Percentiles rank a stretch among this genome's conserved stretches.
These are phyloP conservation scores for Monosporascus sp. DNA, from an alignment of 2,329 filamentous ascomycete genomes.

Conservation along the genomic window DNA sequence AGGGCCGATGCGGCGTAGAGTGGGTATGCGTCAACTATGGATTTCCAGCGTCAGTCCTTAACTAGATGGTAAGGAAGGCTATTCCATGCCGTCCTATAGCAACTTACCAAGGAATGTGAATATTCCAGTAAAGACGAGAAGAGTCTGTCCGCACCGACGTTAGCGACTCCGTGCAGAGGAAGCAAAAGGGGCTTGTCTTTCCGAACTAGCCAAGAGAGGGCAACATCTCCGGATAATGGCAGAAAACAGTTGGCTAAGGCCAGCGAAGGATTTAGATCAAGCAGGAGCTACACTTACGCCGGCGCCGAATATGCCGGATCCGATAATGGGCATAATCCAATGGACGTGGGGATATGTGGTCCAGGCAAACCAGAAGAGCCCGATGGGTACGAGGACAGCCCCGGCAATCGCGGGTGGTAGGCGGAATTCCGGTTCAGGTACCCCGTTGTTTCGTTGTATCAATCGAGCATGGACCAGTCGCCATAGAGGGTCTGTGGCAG, in stretches of 20 bases:
- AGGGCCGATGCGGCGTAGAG: constrained; percentile 71
- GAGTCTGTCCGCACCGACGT: constrained; percentile 43
- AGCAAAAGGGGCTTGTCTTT: too few species aligned
- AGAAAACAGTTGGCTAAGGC: too few species aligned
- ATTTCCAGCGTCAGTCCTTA: constrained; percentile 5
- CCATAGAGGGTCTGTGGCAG: constrained; percentile 63
- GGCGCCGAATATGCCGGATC: constrained; percentile 63
- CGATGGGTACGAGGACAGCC: constrained; percentile 70
- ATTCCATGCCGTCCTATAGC: neutral
- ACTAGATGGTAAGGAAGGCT: neutral
- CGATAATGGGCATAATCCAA: constrained; percentile 73
- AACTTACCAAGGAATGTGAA: constrained; percentile 78
- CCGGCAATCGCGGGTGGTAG: constrained; percentile 72
- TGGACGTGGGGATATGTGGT: constrained; percentile 69
- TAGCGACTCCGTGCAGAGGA: neutral
- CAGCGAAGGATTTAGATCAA: too few species aligned
- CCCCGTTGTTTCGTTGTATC: constrained; percentile 44
- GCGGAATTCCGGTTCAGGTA: constrained; percentile 80
- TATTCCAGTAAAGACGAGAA: constrained; percentile 76
- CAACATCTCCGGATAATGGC: too few species aligned
- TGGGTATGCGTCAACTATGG: constrained; percentile 68
- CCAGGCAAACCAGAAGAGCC: constrained; percentile 87
- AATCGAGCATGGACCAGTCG: constrained; percentile 53
- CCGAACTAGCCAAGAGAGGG: too few species aligned
- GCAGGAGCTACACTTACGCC: constrained; percentile 47